phyloP scores from a whole-genome alignment of 805 yeast species.

The Cyberlindnera petersonii region DNA sequence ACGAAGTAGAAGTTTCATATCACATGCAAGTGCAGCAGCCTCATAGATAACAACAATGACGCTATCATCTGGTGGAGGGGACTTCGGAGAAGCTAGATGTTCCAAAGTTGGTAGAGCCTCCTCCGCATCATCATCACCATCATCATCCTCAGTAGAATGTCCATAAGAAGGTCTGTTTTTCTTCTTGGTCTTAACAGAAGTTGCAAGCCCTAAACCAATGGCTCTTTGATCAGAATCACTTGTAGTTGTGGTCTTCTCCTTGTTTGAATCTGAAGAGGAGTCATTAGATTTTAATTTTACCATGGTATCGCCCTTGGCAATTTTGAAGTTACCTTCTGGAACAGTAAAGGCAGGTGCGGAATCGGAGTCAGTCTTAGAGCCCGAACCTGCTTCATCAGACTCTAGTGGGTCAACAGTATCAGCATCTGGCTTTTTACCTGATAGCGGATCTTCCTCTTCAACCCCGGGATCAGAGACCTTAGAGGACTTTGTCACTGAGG shows the following conservation, averaged over 20 bases:
- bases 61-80: slow-evolving; percentile 52
- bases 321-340: slow-evolving; percentile 23
- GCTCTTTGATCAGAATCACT: slow-evolving; percentile 28
- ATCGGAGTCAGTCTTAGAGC: slow-evolving; percentile 14
- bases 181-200: slow-evolving; percentile 15
- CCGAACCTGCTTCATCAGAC: background rate
- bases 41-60: slow-evolving; percentile 60
- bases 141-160: slow-evolving; percentile 19
- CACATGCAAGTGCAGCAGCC: slow-evolving; percentile 56
- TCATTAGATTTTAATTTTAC: slow-evolving; percentile 5
- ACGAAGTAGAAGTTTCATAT: slow-evolving; percentile 58
- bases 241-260: slow-evolving; percentile 20
- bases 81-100: slow-evolving; percentile 49
- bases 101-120: slow-evolving; percentile 45
- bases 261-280: slow-evolving; percentile 18
- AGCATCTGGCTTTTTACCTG: slow-evolving; percentile 9
- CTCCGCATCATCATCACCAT: slow-evolving; percentile 20
- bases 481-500: slow-evolving; percentile 10
- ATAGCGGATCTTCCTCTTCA: slow-evolving; percentile 21
- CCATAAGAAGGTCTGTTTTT: slow-evolving; percentile 21
- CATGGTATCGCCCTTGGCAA: slow-evolving; percentile 9
- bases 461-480: background rate
- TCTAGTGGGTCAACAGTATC: slow-evolving; percentile 14
- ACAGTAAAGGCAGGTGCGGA: slow-evolving; percentile 20
- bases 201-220: slow-evolving; percentile 26